Evolutionary conservation across 805 yeast species (phyloP).

Genomic region (Candida golubevii): DNA sequence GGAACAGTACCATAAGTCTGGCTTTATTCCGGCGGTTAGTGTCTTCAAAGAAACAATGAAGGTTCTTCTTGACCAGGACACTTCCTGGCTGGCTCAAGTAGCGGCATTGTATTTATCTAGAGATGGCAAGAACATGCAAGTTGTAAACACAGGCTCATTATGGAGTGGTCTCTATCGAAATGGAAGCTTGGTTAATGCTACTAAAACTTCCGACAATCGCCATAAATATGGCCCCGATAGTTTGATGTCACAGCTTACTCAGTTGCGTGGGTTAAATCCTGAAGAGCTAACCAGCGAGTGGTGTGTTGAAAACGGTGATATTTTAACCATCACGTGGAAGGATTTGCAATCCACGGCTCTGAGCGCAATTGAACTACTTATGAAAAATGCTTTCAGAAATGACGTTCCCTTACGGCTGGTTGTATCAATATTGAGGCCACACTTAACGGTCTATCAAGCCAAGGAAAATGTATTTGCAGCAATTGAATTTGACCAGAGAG

Average conservation of each 20-base stretch:
- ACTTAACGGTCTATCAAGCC: neutral
- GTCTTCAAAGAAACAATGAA: neutral
- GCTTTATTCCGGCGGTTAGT: neutral
- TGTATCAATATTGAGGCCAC: neutral
- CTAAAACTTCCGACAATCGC: neutral
- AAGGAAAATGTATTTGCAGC: slow-evolving; percentile 1
- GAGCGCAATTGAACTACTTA: neutral
- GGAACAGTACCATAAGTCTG: neutral
- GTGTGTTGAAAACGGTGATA: neutral
- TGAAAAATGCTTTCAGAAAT: neutral
- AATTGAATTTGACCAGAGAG: no score
- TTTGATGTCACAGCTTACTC: neutral
- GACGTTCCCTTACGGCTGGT: neutral
- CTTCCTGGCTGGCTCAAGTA: neutral
- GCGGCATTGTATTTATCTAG: neutral
- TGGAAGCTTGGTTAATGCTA: slow-evolving; percentile 1
- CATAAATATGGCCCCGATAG: neutral
- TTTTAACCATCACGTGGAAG: slow-evolving; percentile 1
- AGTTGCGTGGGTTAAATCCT: neutral
- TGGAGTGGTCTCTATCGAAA: slow-evolving; percentile 6
- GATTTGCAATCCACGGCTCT: neutral
- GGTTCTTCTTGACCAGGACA: neutral
- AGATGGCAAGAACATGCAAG: neutral
- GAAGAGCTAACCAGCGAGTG: neutral
- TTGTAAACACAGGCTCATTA: neutral